phyloP scores from a whole-genome alignment of 108 stramenopile species.

The Nannochloropsis oceanica region DNA sequence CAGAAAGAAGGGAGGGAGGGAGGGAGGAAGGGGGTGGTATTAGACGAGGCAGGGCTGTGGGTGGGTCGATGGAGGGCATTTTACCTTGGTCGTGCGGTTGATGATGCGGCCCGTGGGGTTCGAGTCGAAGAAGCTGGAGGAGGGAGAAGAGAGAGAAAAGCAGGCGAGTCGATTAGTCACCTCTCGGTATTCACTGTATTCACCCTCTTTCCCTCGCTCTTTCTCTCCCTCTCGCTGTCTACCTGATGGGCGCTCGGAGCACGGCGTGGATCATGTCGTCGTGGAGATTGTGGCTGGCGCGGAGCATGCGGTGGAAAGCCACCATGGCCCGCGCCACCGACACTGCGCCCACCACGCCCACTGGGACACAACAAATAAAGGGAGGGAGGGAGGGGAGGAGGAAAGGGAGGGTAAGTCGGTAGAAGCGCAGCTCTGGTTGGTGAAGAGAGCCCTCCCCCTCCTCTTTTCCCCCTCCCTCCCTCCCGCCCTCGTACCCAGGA shows the following conservation, averaged over 20 bases:
- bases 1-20: neutral
- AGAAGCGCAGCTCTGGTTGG: too few species aligned
- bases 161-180: neutral
- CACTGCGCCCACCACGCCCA: neutral
- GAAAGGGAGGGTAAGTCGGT: too few species aligned
- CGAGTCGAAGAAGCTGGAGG: slow-evolving; percentile 62
- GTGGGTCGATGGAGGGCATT: too few species aligned
- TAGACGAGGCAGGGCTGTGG: too few species aligned
- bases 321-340: neutral
- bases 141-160: neutral
- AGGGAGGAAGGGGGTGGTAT: too few species aligned
- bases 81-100: slow-evolving; percentile 37
- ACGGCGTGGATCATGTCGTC: slow-evolving; percentile 58
- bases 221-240: too few species aligned
- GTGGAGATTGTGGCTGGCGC: slow-evolving; percentile 45
- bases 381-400: neutral
- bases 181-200: neutral
- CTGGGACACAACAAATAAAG: neutral
- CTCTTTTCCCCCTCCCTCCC: neutral
- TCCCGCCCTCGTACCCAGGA: neutral
- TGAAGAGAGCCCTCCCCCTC: too few species aligned
- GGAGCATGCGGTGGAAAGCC: slow-evolving; percentile 11
- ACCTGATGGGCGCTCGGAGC: slow-evolving; percentile 54
- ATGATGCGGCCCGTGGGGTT: slow-evolving; percentile 74
- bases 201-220: too few species aligned